Base-by-base conservation (phyloP, 352 stramenopile species). In the Globisporangium alternatum region DNA sequence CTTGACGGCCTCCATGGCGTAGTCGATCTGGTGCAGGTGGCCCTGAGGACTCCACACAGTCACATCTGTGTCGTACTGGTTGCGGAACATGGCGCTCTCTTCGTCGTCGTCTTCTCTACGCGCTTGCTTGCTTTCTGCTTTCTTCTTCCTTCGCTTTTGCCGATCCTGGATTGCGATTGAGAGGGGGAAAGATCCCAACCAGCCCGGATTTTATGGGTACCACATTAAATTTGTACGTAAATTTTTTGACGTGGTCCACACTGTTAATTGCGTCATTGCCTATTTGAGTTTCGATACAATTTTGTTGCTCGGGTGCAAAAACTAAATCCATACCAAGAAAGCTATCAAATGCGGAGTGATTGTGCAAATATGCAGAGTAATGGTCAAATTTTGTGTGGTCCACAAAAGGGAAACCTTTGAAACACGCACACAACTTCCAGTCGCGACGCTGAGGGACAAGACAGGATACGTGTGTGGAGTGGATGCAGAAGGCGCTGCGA, bases 11-110 rank as follows among this genome's bases (percentile, higher is more conserved):
- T 98, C 93, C 83, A 97, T 97, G 33, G 90, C 95, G 62, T 98
- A 98, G 77, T 99, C 93, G 70, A 99, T 97, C 91, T 99, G 98
- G 75, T 99, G 94, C 51, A 99, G 81, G 72, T 98, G 96, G 43
- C 97, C 98, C 86, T 99, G 97, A 33, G 98, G 97, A 78, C 89
- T 98, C 96, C 97, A 99, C 59, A 99, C 97, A 54, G 97, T 99
- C 74, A 99, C 97, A 79, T 99, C 98, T 64, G 97, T 99, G 87
- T 99, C 98, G 80, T 99, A 99, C 79, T 99, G 93, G 81, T 99
- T 99, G 67, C 97, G 90, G 81, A 99, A 99, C 97, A 99, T 99
- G 33, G 19, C 67, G 39, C 48, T 55, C 44, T 21, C 28, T 25
- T 25, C 9, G 8, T n/a, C 28, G 19, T 19, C 37, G 13, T 41